Conservation (phyloP, 2,329 filamentous ascomycete species). For the Coniochaeta sp. region DNA sequence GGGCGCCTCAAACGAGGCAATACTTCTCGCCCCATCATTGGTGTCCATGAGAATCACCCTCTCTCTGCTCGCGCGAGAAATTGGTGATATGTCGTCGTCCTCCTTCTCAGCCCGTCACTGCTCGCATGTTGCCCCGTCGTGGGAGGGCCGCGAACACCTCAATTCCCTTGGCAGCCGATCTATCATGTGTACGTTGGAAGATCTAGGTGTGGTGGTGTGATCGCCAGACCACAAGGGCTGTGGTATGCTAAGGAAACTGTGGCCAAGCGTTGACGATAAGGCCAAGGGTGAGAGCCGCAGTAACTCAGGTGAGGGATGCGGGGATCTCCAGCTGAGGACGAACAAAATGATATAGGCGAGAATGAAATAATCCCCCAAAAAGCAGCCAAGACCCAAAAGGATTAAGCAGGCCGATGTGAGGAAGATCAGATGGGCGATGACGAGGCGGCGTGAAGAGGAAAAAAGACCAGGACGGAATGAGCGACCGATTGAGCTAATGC, state of each 20-base stretch:
- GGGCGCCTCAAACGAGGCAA: slow-evolving; percentile 26
- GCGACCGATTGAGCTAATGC: background rate
- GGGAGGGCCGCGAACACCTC: slow-evolving; percentile 2
- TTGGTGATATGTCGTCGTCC: slow-evolving; percentile 7
- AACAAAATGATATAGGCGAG: background rate
- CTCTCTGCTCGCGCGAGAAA: slow-evolving; percentile 1
- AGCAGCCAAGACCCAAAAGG: background rate
- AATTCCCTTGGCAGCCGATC: background rate
- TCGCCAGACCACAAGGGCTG: background rate
- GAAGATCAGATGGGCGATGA: background rate
- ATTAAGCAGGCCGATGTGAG: background rate
- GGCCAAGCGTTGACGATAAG: background rate
- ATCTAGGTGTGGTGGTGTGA: background rate
- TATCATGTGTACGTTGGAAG: background rate
- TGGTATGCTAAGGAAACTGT: background rate
- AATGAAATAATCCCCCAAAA: background rate
- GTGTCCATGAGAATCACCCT: slow-evolving; percentile 20
- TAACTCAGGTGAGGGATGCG: background rate
- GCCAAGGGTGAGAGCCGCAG: background rate
- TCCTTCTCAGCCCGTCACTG: slow-evolving; percentile 12
- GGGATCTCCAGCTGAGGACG: background rate
- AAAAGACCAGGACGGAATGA: background rate
- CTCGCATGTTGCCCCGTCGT: slow-evolving; percentile 9
- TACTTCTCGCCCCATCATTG: slow-evolving; percentile 15
- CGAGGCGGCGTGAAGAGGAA: background rate